Conservation (phyloP, 805 yeast genomes). For the Priceomyces castillae region DNA sequence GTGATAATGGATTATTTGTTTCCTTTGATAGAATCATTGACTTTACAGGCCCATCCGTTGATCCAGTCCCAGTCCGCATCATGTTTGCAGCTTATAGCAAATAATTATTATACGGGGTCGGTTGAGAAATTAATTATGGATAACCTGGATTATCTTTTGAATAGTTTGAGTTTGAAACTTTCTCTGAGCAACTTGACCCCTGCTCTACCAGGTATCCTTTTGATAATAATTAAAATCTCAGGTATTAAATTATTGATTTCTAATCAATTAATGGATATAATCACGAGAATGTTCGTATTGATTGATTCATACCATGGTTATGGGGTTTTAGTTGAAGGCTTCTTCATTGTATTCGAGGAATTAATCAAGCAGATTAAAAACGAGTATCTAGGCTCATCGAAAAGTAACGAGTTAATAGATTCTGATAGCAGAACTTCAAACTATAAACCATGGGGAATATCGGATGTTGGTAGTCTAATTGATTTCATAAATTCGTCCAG, state of each 20-base stretch:
- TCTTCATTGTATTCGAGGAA: conserved; percentile 67
- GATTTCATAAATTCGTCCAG: conserved; percentile 39
- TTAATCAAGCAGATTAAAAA: conserved; percentile 43
- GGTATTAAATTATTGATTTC: conserved; percentile 59
- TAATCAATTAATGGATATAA: conserved; percentile 65
- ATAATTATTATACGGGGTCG: conserved; percentile 53
- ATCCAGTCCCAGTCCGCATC: conserved; percentile 55
- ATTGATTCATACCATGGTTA: conserved; percentile 87
- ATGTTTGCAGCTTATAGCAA: conserved; percentile 45
- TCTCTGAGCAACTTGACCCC: conserved; percentile 70
- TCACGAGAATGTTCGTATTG: conserved; percentile 70
- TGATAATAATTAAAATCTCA: conserved; percentile 66
- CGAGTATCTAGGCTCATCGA: conserved; percentile 8
- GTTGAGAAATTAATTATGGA: conserved; percentile 54
- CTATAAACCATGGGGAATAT: conserved; percentile 62
- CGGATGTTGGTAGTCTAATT: conserved; percentile 41
- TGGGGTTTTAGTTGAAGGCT: conserved; percentile 63
- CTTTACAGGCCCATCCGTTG: conserved; percentile 45
- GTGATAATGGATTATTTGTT: conserved; percentile 71
- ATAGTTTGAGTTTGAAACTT: conserved; percentile 67
- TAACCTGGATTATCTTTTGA: conserved; percentile 79
- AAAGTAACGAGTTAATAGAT: neutral
- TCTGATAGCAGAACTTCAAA: conserved; percentile 9
- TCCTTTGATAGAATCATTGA: conserved; percentile 70
- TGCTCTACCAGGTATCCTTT: conserved; percentile 64